Percentiles rank a stretch among this genome's conserved stretches.
Conservation (phyloP, 306 rosid genomes). For the Oemleria cerasiformis region DNA sequence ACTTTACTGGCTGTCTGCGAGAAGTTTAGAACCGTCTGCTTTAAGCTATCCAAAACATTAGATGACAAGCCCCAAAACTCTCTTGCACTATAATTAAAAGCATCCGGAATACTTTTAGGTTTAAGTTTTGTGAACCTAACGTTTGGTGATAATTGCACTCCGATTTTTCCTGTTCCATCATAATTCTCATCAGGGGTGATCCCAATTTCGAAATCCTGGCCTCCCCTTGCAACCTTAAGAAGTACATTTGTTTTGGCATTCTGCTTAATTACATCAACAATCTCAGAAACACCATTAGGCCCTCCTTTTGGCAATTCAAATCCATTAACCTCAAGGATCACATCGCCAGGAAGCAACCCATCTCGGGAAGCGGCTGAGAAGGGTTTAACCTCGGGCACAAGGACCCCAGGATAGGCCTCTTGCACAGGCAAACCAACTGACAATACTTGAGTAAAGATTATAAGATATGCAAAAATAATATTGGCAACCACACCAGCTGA, state of each 20-base stretch:
- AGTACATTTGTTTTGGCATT: constrained; percentile 67
- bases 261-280: constrained; percentile 69
- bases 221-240: constrained; percentile 72
- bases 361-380: constrained; percentile 91
- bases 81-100: constrained; percentile 53
- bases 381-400: constrained; percentile 78
- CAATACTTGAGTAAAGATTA: constrained; percentile 80
- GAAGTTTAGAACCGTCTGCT: constrained; percentile 76
- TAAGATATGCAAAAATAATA: constrained; percentile 66
- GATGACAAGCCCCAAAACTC: constrained; percentile 75
- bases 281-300: constrained; percentile 60
- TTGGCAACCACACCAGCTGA: constrained; percentile 98
- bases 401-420: constrained; percentile 90
- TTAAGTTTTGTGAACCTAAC: constrained; percentile 57
- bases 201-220: constrained; percentile 50
- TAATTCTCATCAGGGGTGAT: constrained; percentile 83
- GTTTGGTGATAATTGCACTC: constrained; percentile 90
- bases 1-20: constrained; percentile 88
- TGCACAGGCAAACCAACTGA: constrained; percentile 91
- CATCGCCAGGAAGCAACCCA: constrained; percentile 84
- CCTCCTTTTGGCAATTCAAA: constrained; percentile 63
- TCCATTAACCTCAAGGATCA: constrained; percentile 73
- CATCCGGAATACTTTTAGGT: constrained; percentile 52
- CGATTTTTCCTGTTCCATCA: constrained; percentile 96
- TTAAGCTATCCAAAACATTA: constrained; percentile 71